Base-by-base conservation (phyloP, 2,329 filamentous ascomycete genomes). In the Alternaria infectoria region DNA sequence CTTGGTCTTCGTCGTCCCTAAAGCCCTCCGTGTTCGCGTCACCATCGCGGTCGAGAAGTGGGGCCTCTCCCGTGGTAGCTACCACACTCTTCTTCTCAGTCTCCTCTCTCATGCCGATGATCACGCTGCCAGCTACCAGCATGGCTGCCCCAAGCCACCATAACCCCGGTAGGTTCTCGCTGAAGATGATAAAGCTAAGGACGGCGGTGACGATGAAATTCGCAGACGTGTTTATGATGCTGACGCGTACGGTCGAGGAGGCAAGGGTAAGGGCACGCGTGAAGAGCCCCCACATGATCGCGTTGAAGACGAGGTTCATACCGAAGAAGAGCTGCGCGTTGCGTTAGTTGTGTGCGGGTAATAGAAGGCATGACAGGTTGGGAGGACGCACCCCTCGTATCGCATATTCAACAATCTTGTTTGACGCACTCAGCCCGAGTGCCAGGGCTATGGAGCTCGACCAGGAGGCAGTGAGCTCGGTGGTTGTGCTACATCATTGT, bases 281-380 rank as follows among this genome's bases (percentile, higher is more conserved):
- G 82, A 94, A 95, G 51, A 95, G 86, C 0, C 90, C 89, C 92
- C 92, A 95, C 92, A 95, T 95, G 80, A 93, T 83, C 56, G 87
- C 90, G 74, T 93, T 93, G 80, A 93, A 93, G 55, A 86, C 78
- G 47, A 93, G 84, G 73, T 93, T 95, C 12, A 94, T 84, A 1
- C 83, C 86, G 73, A 95, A 94, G 83, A 94, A 94, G 45, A 86
- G 81, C 90, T 92, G 69, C 49, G 6, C 12, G 15, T 21, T 25
- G n/a, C 30, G n/a, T 63, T 26, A 63, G 61, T 40, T 30, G 15
- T 17, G 15, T 51, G 32, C 19, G 23, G 61, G 68, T 60, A 64
- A 61, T 12, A 15, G 36, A 19, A 28, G 25, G 21, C 40, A 43
- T 17, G 45, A 11, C 12, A 46, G 46, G 45, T 19, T n/a, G 13